Conservation (phyloP, 2,329 filamentous ascomycete species). For the Colletotrichum paranaense region DNA sequence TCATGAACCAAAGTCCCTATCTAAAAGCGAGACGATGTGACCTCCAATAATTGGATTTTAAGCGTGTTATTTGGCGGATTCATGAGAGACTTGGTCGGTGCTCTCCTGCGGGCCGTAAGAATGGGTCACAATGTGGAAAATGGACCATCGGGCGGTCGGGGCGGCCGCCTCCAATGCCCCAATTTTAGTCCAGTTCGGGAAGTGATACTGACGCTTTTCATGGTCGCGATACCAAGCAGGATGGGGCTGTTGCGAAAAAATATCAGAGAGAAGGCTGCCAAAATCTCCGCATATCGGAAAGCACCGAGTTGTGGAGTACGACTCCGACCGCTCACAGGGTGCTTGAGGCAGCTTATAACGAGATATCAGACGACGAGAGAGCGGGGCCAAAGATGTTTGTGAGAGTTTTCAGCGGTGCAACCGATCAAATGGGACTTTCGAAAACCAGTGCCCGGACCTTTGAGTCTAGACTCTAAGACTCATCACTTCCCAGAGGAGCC, state of each 20-base stretch:
- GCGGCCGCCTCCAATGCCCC: background rate
- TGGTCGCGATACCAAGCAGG: background rate
- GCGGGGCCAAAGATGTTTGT: background rate
- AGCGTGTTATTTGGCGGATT: no score
- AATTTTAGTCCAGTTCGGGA: background rate
- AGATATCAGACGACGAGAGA: background rate
- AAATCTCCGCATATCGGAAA: background rate
- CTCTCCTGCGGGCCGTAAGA: no score
- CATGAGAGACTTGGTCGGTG: no score
- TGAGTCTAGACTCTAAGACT: background rate
- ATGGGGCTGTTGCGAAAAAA: background rate
- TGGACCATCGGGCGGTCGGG: no score
- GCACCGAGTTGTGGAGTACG: background rate
- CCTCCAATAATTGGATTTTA: no score
- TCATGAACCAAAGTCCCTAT: no score
- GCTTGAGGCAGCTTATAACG: background rate
- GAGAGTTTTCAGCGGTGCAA: background rate
- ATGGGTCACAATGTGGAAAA: no score
- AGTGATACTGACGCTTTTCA: background rate
- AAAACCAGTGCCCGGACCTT: background rate
- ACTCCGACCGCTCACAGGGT: background rate
- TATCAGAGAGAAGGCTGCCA: background rate
- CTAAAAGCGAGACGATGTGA: no score
- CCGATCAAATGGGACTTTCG: background rate
- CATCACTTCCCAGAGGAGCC: accelerated